Percentiles rank a stretch among this genome's conserved stretches.
These are phyloP conservation scores for Mariannaea sp. DNA, from an alignment of 2,329 filamentous ascomycete genomes.

Conservation along the genomic window DNA sequence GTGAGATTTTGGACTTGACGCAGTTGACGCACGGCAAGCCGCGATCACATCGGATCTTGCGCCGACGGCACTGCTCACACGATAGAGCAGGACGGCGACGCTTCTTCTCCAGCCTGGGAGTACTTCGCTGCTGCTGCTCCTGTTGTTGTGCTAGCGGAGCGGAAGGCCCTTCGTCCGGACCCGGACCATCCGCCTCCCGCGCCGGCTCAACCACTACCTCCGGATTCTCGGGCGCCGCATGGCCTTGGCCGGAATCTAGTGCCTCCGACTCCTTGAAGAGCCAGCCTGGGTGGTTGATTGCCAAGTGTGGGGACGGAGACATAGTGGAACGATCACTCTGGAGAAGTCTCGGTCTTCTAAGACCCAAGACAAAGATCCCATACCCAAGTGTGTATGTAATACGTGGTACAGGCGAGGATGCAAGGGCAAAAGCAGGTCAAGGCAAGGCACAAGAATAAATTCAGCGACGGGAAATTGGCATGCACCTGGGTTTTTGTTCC, in stretches of 20 bases:
- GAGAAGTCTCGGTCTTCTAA: neutral
- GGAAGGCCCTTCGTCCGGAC: neutral
- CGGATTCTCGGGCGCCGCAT: neutral
- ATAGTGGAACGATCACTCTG: neutral
- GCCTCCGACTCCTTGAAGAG: constrained; percentile 6
- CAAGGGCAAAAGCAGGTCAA: neutral
- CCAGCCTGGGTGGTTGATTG: constrained; percentile 10
- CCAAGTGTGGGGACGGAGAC: constrained; percentile 19
- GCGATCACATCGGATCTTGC: constrained; percentile 67
- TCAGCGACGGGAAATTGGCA: constrained; percentile 17
- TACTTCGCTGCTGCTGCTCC: neutral
- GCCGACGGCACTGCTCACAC: constrained; percentile 61
- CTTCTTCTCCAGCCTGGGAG: constrained; percentile 41
- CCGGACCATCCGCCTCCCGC: neutral
- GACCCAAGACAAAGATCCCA: neutral
- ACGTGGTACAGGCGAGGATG: too few relatives aligned
- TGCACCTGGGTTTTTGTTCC: constrained; percentile 2
- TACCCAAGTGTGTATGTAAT: too few relatives aligned
- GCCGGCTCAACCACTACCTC: neutral
- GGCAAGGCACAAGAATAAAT: constrained; percentile 4
- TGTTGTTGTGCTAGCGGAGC: neutral
- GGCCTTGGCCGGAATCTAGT: neutral
- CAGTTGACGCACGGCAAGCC: constrained; percentile 64
- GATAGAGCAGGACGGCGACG: constrained; percentile 51
- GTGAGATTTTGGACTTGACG: constrained; percentile 57